Conservation (phyloP, 805 yeast species). For the Cyberlindnera xylosilytica region DNA sequence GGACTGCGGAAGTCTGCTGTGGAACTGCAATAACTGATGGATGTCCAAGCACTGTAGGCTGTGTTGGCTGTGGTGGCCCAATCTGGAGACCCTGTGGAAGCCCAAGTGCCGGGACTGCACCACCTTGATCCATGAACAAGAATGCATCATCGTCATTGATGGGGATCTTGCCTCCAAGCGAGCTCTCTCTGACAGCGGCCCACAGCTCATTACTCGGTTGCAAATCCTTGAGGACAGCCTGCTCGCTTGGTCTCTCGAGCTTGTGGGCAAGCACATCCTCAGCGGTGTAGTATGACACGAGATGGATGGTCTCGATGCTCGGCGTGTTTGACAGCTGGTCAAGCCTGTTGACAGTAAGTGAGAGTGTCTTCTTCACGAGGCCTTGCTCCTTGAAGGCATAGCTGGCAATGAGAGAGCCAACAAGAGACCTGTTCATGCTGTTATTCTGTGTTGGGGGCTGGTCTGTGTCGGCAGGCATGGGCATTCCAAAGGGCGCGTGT, state of each 20-base stretch:
- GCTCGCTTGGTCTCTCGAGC: slow-evolving; percentile 55
- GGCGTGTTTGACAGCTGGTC: slow-evolving; percentile 12
- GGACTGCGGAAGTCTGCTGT: too few species aligned
- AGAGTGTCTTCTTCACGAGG: slow-evolving; percentile 77
- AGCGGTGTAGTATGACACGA: slow-evolving; percentile 76
- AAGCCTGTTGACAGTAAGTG: slow-evolving; percentile 30
- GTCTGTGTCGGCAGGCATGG: not conserved
- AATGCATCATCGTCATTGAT: slow-evolving; percentile 46
- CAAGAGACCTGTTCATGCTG: slow-evolving; percentile 34
- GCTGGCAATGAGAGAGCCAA: slow-evolving; percentile 56
- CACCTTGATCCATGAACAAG: slow-evolving; percentile 37
- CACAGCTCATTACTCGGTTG: slow-evolving; percentile 46
- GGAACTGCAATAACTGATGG: too few species aligned
- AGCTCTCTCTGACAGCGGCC: slow-evolving; percentile 54
- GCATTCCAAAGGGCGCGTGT: not conserved
- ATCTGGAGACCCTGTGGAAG: too few species aligned
- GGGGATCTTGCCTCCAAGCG: slow-evolving; percentile 52
- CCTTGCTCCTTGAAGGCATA: slow-evolving; percentile 71
- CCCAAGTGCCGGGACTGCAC: slow-evolving; percentile 8
- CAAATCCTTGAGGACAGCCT: slow-evolving; percentile 46
- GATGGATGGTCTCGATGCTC: slow-evolving; percentile 49
- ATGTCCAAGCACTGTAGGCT: too few species aligned
- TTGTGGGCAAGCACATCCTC: slow-evolving; percentile 64
- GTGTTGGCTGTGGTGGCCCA: too few species aligned
- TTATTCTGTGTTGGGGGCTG: not conserved